Percentiles rank a stretch among this genome's conserved stretches.
These are phyloP conservation scores for Epicoccum sorghinum DNA, from an alignment of 2,329 filamentous ascomycete genomes.

Conservation along the genomic window DNA sequence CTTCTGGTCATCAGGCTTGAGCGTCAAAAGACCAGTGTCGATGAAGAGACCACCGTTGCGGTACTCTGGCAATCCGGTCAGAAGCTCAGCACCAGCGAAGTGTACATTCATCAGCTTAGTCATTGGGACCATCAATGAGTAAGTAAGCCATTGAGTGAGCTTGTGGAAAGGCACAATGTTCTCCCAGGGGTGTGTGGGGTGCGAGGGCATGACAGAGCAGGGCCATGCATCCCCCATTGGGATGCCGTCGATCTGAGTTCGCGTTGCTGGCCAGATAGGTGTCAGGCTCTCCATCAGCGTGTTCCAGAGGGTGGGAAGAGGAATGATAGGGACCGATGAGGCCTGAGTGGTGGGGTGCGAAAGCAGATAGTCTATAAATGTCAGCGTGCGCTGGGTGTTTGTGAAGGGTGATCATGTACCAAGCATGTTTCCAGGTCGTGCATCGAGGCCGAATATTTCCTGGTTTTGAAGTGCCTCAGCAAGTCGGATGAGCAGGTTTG, in stretches of 20 bases:
- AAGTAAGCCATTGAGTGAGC: slow-evolving; percentile 90
- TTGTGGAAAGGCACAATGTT: slow-evolving; percentile 88
- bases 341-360: slow-evolving; percentile 89
- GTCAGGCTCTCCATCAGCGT: slow-evolving; percentile 86
- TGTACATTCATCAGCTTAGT: slow-evolving; percentile 75
- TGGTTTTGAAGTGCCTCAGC: slow-evolving; percentile 77
- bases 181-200: slow-evolving; percentile 74
- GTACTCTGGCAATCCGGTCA: slow-evolving; percentile 90
- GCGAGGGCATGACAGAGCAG: slow-evolving; percentile 80
- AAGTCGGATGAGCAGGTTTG: slow-evolving; percentile 77
- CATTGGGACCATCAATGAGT: slow-evolving; percentile 92
- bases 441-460: slow-evolving; percentile 83
- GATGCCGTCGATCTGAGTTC: slow-evolving; percentile 84
- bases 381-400: slow-evolving; percentile 13
- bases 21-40: slow-evolving; percentile 77
- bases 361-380: slow-evolving; percentile 78
- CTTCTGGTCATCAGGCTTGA: slow-evolving; percentile 73
- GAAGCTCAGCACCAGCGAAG: slow-evolving; percentile 78
- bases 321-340: slow-evolving; percentile 84
- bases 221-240: slow-evolving; percentile 95
- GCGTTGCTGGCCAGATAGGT: slow-evolving; percentile 85
- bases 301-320: slow-evolving; percentile 87
- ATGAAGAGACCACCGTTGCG: slow-evolving; percentile 89
- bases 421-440: slow-evolving; percentile 91
- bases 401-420: slow-evolving; percentile 59